These are phyloP conservation scores for Cutaneotrichosporon dermatis DNA, from an alignment of 1,284 basidiomycete genomes.

Conservation along the genomic window DNA sequence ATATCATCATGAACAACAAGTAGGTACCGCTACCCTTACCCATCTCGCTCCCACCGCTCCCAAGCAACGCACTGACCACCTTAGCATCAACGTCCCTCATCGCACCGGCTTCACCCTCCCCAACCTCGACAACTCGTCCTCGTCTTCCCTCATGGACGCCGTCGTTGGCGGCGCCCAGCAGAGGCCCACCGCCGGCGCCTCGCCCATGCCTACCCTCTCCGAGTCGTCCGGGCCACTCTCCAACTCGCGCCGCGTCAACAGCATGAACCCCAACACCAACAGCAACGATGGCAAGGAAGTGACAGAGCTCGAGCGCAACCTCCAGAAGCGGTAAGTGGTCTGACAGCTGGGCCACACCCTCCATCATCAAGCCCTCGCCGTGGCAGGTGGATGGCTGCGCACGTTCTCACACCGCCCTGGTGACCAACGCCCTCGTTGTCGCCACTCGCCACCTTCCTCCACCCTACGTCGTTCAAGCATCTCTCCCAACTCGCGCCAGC, in stretches of 20 bases:
- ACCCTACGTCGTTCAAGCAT: too few species aligned
- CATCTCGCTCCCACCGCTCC: background rate
- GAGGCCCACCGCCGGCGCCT: constrained; percentile 2
- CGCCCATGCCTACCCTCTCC: background rate
- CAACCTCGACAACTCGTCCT: constrained; percentile 23
- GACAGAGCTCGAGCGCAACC: constrained; percentile 40
- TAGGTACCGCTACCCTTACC: background rate
- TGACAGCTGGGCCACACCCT: too few species aligned
- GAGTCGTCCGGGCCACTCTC: background rate
- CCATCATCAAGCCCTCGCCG: too few species aligned
- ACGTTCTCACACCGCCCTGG: too few species aligned
- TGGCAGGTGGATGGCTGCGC: too few species aligned
- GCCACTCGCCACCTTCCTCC: too few species aligned
- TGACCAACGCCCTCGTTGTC: too few species aligned
- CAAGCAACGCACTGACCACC: background rate
- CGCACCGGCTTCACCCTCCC: constrained; percentile 14
- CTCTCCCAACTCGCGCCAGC: too few species aligned
- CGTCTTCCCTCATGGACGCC: constrained; percentile 38
- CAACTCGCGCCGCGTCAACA: background rate
- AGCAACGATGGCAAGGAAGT: constrained; percentile 23
- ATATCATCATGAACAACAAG: background rate
- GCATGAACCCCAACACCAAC: constrained; percentile 15
- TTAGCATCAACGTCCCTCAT: background rate
- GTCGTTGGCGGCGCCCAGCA: constrained; percentile 29
- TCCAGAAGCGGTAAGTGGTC: constrained; percentile 37